These are phyloP conservation scores for Phytopythium chamaehyphon DNA, from an alignment of 352 stramenopile genomes.

Conservation along the genomic window DNA sequence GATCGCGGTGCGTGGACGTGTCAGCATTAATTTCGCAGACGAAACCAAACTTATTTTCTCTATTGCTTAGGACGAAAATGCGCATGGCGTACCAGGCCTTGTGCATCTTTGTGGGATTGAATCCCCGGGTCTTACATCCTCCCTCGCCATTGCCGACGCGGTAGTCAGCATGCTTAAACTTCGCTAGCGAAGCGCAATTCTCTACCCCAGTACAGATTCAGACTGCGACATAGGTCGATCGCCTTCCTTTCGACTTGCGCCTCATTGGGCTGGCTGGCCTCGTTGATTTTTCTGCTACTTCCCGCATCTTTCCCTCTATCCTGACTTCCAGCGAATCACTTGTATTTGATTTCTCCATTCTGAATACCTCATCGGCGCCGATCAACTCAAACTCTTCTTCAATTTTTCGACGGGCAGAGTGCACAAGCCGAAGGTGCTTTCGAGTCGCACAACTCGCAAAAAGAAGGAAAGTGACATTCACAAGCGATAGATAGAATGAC, in stretches of 20 bases:
- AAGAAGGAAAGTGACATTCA: slow-evolving; percentile 23
- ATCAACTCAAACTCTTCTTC: slow-evolving; percentile 20
- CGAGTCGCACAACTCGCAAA: slow-evolving; percentile 25
- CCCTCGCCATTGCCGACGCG: slow-evolving; percentile 78
- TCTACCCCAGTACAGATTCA: slow-evolving; percentile 5
- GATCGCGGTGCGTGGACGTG: slow-evolving; percentile 54
- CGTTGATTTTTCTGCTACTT: neutral
- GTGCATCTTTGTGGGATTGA: slow-evolving; percentile 96
- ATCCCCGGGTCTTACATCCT: slow-evolving; percentile 92
- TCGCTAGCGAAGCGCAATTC: slow-evolving; percentile 8
- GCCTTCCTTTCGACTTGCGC: neutral
- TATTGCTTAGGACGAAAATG: slow-evolving; percentile 27
- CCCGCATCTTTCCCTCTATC: neutral
- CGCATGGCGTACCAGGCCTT: slow-evolving; percentile 80
- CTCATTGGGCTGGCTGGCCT: neutral
- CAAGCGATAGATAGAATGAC: slow-evolving; percentile 45
- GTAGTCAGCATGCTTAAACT: slow-evolving; percentile 50
- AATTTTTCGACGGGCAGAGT: slow-evolving; percentile 17
- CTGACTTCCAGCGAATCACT: neutral
- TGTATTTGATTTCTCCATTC: neutral
- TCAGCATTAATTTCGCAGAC: no score
- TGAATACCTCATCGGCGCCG: slow-evolving; percentile 21
- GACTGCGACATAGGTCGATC: slow-evolving; percentile 2
- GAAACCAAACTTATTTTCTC: neutral
- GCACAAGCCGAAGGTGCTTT: slow-evolving; percentile 35